These are phyloP conservation scores for Metschnikowia sp. DNA, from an alignment of 805 yeast species.

Conservation along the genomic window DNA sequence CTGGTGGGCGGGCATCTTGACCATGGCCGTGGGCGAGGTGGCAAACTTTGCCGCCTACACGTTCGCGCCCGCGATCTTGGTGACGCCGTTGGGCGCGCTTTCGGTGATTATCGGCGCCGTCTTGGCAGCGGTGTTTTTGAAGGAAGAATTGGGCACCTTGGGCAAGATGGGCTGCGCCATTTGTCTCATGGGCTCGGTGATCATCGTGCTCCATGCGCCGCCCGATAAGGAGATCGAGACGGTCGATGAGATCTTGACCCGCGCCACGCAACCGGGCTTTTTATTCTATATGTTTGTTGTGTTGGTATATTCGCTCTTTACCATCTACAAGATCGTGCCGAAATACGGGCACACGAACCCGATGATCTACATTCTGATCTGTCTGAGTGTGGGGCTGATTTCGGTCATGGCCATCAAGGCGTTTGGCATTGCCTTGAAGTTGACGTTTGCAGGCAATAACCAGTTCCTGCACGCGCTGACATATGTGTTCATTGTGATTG, in stretches of 20 bases:
- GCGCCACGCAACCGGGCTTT: conserved; percentile 78
- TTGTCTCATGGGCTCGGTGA: conserved; percentile 82
- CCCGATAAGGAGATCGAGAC: conserved; percentile 88
- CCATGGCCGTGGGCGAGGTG: conserved; percentile 88
- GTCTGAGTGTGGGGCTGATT: conserved; percentile 86
- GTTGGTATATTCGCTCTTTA: conserved; percentile 63
- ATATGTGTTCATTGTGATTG: conserved; percentile 74
- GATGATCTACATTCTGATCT: conserved; percentile 83
- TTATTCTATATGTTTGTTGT: conserved; percentile 62
- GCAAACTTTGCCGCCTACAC: conserved; percentile 95
- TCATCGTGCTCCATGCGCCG: conserved; percentile 88
- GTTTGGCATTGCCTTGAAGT: conserved; percentile 85
- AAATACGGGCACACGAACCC: conserved; percentile 76
- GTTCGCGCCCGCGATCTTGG: conserved; percentile 90
- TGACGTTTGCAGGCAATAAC: conserved; percentile 80
- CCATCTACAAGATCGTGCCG: conserved; percentile 84
- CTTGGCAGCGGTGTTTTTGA: conserved; percentile 76
- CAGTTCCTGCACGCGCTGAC: conserved; percentile 85
- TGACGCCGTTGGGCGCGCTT: conserved; percentile 88
- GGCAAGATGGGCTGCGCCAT: conserved; percentile 94
- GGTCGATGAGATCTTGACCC: conserved; percentile 79
- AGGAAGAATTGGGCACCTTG: conserved; percentile 81
- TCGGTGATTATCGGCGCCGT: conserved; percentile 91
- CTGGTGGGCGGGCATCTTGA: conserved; percentile 91
- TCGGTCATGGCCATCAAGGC: conserved; percentile 92